Conservation (phyloP, 352 stramenopile genomes). For the Pythium chondricola region DNA sequence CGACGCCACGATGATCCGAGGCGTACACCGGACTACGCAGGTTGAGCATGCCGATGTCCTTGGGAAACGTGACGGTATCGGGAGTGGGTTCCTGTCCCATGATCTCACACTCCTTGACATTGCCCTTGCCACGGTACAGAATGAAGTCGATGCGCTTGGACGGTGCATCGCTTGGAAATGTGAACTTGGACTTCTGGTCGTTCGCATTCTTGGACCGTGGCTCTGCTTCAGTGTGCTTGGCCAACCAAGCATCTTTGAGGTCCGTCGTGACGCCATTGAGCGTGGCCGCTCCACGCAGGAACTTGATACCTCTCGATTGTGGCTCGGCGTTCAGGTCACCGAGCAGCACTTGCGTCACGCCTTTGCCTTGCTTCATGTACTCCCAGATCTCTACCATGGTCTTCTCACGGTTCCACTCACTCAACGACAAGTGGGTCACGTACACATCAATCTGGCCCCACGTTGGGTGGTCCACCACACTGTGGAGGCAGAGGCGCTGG, state of each 20-base stretch:
- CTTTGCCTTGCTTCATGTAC: constrained; percentile 63
- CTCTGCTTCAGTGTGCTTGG: constrained; percentile 49
- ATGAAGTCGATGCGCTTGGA: constrained; percentile 87
- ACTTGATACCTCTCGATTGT: constrained; percentile 69
- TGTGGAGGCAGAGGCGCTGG: constrained; percentile 79
- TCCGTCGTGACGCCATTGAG: constrained; percentile 53
- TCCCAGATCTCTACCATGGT: constrained; percentile 78
- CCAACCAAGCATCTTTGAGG: constrained; percentile 74
- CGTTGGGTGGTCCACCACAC: constrained; percentile 52
- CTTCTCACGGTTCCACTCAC: constrained; percentile 60
- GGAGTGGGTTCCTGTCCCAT: constrained; percentile 66
- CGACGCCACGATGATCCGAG: constrained; percentile 79
- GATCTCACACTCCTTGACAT: constrained; percentile 61
- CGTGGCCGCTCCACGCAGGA: constrained; percentile 56
- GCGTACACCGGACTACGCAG: constrained; percentile 72
- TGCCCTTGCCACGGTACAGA: constrained; percentile 58
- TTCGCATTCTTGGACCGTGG: constrained; percentile 37
- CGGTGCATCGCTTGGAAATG: constrained; percentile 81
- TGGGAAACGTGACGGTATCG: constrained; percentile 48
- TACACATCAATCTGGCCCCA: constrained; percentile 80
- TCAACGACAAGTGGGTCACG: constrained; percentile 82
- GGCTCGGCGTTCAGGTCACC: constrained; percentile 87
- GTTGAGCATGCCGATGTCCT: constrained; percentile 76
- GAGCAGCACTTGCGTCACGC: constrained; percentile 67
- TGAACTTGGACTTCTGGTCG: constrained; percentile 59